Evolutionary conservation across 2,329 filamentous ascomycete species (phyloP).

Genomic region (Chrysosphaeria jannelii): DNA sequence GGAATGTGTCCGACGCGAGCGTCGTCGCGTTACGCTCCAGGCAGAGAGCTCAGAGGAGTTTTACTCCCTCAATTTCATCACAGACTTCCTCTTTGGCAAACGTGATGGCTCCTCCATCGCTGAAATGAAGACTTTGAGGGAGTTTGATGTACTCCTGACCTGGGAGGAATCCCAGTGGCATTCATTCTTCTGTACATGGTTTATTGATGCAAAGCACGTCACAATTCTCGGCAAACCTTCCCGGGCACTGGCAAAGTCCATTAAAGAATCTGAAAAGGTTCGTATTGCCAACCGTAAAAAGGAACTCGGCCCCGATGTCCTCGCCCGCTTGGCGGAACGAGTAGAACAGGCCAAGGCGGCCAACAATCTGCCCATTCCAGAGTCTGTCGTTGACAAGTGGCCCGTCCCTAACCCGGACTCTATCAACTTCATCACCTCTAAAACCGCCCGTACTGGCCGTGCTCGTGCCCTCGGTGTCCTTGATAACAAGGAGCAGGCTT

Average conservation of each 20-base stretch:
- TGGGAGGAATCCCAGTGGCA: slow-evolving; percentile 77
- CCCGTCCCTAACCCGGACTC: slow-evolving; percentile 61
- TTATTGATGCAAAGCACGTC: slow-evolving; percentile 59
- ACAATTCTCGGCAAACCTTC: slow-evolving; percentile 77
- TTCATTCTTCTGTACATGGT: slow-evolving; percentile 52
- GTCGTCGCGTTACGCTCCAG: slow-evolving; percentile 52
- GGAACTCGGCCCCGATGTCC: slow-evolving; percentile 50
- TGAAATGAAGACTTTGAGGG: slow-evolving; percentile 22
- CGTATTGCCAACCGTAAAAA: slow-evolving; percentile 53
- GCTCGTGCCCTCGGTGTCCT: slow-evolving; percentile 39
- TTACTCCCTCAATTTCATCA: slow-evolving; percentile 64
- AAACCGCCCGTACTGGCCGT: slow-evolving; percentile 52
- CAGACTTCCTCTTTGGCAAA: slow-evolving; percentile 71
- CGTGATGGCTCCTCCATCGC: slow-evolving; percentile 51
- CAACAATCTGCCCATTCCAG: slow-evolving; percentile 68
- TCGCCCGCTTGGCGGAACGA: slow-evolving; percentile 42
- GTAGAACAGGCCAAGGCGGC: slow-evolving; percentile 62
- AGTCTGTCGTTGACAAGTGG: slow-evolving; percentile 52
- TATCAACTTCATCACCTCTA: slow-evolving; percentile 80
- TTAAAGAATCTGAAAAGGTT: slow-evolving; percentile 54
- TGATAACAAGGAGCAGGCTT: slow-evolving; percentile 39
- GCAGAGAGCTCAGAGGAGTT: slow-evolving; percentile 57
- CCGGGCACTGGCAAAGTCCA: slow-evolving; percentile 41
- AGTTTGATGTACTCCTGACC: slow-evolving; percentile 37
- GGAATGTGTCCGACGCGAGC: slow-evolving; percentile 61